These are phyloP conservation scores for Yamadazyma philogaea DNA, from an alignment of 805 yeast genomes.

Conservation along the genomic window DNA sequence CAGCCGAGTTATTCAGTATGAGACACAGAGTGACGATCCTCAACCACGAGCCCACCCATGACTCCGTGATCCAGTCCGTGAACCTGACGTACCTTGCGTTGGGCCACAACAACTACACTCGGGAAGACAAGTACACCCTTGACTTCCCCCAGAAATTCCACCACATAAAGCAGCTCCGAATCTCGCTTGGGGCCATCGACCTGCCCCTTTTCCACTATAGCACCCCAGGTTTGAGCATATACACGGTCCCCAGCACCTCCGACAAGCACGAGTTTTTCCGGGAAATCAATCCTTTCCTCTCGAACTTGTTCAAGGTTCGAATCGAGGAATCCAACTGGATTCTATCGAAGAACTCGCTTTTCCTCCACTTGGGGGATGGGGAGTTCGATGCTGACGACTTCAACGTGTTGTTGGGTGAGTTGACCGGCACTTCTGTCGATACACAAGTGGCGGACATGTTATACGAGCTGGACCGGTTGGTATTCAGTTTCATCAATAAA, in stretches of 20 bases:
- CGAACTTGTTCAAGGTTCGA: slow-evolving; percentile 19
- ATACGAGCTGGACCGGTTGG: slow-evolving; percentile 11
- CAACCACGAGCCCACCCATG: slow-evolving; percentile 25
- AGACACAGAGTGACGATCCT: slow-evolving; percentile 32
- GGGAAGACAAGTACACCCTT: slow-evolving; percentile 20
- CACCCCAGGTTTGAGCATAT: slow-evolving; percentile 27
- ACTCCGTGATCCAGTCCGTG: slow-evolving; percentile 20
- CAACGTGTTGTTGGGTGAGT: slow-evolving; percentile 3
- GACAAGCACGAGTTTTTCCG: slow-evolving; percentile 21
- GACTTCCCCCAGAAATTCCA: slow-evolving; percentile 11
- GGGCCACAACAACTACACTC: slow-evolving; percentile 11
- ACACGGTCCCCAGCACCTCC: slow-evolving; percentile 24
- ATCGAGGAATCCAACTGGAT: slow-evolving; percentile 23
- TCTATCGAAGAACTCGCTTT: slow-evolving; percentile 26
- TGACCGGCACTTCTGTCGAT: not conserved
- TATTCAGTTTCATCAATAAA: slow-evolving; percentile 13
- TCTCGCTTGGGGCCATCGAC: slow-evolving; percentile 16
- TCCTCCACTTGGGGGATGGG: slow-evolving; percentile 18
- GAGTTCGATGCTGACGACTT: slow-evolving; percentile 3
- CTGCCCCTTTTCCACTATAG: slow-evolving; percentile 26
- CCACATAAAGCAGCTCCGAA: slow-evolving; percentile 20
- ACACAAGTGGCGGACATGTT: slow-evolving; percentile 12
- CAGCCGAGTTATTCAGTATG: slow-evolving; percentile 6
- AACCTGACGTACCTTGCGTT: slow-evolving; percentile 14
- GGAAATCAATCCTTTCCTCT: slow-evolving; percentile 18